Percentiles rank a stretch among this genome's conserved stretches.
phyloP scores from a whole-genome alignment of 2,329 filamentous ascomycete species.

The Camillea tinctor region DNA sequence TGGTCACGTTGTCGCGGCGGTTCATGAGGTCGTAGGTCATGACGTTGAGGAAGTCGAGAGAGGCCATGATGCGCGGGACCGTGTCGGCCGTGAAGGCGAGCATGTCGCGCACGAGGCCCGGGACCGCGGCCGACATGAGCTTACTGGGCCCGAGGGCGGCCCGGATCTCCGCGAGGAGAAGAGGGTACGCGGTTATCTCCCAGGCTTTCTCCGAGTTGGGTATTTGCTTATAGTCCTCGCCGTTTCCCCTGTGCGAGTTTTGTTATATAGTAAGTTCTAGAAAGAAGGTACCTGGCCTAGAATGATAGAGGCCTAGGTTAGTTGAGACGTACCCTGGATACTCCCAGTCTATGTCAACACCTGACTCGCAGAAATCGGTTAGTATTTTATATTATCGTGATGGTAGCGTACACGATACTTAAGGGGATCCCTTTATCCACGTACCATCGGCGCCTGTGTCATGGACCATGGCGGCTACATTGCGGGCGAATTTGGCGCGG shows the following conservation, averaged over 20 bases:
- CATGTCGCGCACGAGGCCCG: slow-evolving; percentile 63
- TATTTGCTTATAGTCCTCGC: slow-evolving; percentile 63
- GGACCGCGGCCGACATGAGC: slow-evolving; percentile 65
- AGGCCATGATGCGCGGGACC: slow-evolving; percentile 56
- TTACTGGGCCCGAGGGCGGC: slow-evolving; percentile 55
- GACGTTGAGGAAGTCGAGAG: slow-evolving; percentile 66
- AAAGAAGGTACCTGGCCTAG: too few species aligned
- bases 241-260: slow-evolving; percentile 55
- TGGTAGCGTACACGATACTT: not conserved
- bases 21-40: slow-evolving; percentile 76
- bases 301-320: too few species aligned
- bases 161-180: slow-evolving; percentile 59
- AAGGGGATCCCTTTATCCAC: slow-evolving; percentile 39
- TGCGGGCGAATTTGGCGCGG: slow-evolving; percentile 54
- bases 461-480: slow-evolving; percentile 53
- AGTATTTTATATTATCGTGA: not conserved
- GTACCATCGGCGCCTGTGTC: slow-evolving; percentile 57
- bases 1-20: slow-evolving; percentile 64
- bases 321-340: slow-evolving; percentile 33
- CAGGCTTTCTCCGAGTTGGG: slow-evolving; percentile 58
- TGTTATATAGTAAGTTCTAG: not conserved
- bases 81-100: slow-evolving; percentile 61
- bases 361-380: slow-evolving; percentile 20
- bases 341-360: slow-evolving; percentile 67
- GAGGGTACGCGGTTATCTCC: slow-evolving; percentile 62